Conservation (phyloP, 2,329 filamentous ascomycete genomes). For the Cladosporium sp. region DNA sequence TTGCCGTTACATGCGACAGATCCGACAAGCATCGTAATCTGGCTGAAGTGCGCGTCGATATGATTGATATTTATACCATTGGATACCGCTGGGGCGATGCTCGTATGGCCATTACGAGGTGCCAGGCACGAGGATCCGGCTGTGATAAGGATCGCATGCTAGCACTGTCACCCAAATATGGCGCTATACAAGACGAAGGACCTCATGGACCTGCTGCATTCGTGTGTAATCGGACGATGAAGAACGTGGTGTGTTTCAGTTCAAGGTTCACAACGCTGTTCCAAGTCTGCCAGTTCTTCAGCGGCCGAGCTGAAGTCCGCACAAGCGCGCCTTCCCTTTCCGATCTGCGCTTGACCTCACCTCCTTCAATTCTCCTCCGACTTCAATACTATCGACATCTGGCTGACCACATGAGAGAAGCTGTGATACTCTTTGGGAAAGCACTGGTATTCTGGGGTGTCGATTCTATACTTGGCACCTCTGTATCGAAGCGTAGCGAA, state of each 20-base stretch:
- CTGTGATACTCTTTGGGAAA: background rate
- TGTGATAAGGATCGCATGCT: background rate
- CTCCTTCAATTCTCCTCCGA: background rate
- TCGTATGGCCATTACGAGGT: background rate
- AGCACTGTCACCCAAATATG: background rate
- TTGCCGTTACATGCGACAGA: background rate
- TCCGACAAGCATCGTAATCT: background rate
- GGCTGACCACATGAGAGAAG: background rate
- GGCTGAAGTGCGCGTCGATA: background rate
- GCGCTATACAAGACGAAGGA: background rate
- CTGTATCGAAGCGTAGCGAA: background rate
- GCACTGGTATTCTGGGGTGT: background rate
- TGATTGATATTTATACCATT: background rate
- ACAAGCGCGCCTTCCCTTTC: constrained; percentile 1
- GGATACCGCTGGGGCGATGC: background rate
- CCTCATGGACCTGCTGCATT: background rate
- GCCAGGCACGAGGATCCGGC: background rate
- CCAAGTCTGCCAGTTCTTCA: background rate
- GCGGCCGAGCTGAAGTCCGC: background rate
- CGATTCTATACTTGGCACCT: background rate
- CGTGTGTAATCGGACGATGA: background rate
- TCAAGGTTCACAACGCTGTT: background rate
- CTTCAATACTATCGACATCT: too few relatives aligned
- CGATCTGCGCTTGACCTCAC: background rate
- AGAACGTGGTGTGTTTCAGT: background rate